Percentiles rank a stretch among this genome's conserved stretches.
These are phyloP conservation scores for Phoma sp. DNA, from an alignment of 2,329 filamentous ascomycete genomes.

Conservation along the genomic window DNA sequence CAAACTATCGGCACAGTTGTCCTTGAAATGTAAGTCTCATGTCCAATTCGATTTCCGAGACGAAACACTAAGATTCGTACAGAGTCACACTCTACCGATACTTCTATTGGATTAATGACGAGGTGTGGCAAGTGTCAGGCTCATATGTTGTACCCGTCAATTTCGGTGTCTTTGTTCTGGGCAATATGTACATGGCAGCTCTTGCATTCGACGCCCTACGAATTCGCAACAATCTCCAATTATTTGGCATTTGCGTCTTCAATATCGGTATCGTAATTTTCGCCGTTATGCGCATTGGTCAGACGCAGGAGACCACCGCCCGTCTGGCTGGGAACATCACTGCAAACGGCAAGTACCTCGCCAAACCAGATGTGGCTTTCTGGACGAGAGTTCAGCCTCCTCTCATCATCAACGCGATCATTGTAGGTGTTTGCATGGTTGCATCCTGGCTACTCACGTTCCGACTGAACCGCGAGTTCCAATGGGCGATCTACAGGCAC, in stretches of 20 bases:
- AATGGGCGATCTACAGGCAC: slow-evolving; percentile 25
- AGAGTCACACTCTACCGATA: slow-evolving; percentile 24
- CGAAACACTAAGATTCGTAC: not conserved
- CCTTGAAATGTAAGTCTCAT: slow-evolving; percentile 21
- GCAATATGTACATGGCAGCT: slow-evolving; percentile 26
- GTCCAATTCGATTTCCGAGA: too few species aligned
- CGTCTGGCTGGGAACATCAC: not conserved
- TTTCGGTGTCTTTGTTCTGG: slow-evolving; percentile 23
- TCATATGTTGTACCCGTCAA: slow-evolving; percentile 25
- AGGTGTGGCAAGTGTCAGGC: slow-evolving; percentile 25
- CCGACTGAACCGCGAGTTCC: slow-evolving; percentile 21
- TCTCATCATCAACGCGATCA: slow-evolving; percentile 5
- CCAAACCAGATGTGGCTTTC: slow-evolving; percentile 16
- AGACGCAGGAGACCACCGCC: slow-evolving; percentile 6
- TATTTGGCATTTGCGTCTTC: slow-evolving; percentile 26
- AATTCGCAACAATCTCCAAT: slow-evolving; percentile 33
- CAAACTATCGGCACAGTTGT: slow-evolving; percentile 20
- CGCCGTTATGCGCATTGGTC: slow-evolving; percentile 27
- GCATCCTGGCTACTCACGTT: slow-evolving; percentile 13
- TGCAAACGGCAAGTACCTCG: too few species aligned
- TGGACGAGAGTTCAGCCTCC: slow-evolving; percentile 13
- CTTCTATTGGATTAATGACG: slow-evolving; percentile 24
- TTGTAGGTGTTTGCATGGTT: slow-evolving; percentile 10
- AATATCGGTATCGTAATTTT: slow-evolving; percentile 27
- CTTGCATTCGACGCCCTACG: slow-evolving; percentile 33